These are phyloP conservation scores for Hemisphaericaspora lyxosophila DNA, from an alignment of 1,139 yeast species.

Conservation along the genomic window DNA sequence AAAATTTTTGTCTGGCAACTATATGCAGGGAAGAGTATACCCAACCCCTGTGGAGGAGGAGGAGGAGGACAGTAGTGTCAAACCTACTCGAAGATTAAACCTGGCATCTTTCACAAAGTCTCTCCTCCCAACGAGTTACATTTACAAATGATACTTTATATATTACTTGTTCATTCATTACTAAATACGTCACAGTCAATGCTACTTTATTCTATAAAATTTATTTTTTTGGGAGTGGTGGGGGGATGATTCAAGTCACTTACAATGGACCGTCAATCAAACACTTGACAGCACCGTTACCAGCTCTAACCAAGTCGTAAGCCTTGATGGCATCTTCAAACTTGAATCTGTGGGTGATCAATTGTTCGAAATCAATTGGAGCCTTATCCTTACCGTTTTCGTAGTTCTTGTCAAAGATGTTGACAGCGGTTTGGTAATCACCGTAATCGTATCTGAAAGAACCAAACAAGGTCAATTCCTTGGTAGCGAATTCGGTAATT, in stretches of 20 bases:
- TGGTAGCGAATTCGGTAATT: slow-evolving; percentile 65
- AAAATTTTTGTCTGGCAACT: not conserved
- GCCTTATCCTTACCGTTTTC: slow-evolving; percentile 56
- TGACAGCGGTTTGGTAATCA: slow-evolving; percentile 75
- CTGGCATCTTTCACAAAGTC: too few relatives aligned
- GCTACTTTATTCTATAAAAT: slow-evolving; percentile 6
- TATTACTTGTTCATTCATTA: not conserved
- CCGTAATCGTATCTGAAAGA: slow-evolving; percentile 80
- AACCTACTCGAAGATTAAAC: too few relatives aligned
- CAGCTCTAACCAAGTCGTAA: slow-evolving; percentile 62
- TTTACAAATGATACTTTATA: not conserved
- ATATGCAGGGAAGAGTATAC: too few relatives aligned
- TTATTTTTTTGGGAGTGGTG: too few relatives aligned
- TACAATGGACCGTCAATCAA: slow-evolving; percentile 49
- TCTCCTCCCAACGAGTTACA: too few relatives aligned
- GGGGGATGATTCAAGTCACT: not conserved
- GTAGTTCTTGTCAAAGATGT: slow-evolving; percentile 59
- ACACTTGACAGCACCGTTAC: slow-evolving; percentile 45
- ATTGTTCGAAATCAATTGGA: slow-evolving; percentile 45
- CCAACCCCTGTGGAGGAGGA: too few relatives aligned
- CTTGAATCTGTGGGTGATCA: slow-evolving; percentile 76
- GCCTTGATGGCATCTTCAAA: slow-evolving; percentile 80
- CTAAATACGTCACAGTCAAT: slow-evolving; percentile 1
- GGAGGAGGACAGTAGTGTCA: too few relatives aligned
- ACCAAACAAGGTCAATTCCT: slow-evolving; percentile 71